A percentile compares a stretch with the other conserved stretches of the same genome.
These are phyloP conservation scores for Evansstolkia leycettana DNA, from an alignment of 495 filamentous ascomycete species.

Conservation along the genomic window DNA sequence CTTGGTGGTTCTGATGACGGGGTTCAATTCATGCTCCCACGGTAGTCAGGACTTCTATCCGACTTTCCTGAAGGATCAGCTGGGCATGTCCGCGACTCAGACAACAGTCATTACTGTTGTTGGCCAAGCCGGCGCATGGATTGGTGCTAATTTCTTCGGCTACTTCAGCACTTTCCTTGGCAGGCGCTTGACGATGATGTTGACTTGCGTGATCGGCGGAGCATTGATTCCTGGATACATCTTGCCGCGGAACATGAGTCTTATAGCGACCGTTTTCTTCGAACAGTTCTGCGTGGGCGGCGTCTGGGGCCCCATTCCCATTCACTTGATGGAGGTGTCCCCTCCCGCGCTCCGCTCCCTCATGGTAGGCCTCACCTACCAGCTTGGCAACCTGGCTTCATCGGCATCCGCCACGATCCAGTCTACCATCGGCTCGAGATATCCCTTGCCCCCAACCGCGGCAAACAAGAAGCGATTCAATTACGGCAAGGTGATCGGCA, in stretches of 20 bases:
- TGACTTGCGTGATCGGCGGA: slow-evolving; percentile 18
- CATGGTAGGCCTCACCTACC: slow-evolving; percentile 22
- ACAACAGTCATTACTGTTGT: slow-evolving; percentile 26
- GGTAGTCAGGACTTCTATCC: slow-evolving; percentile 35
- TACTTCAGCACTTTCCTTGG: slow-evolving; percentile 24
- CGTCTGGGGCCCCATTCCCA: slow-evolving; percentile 20
- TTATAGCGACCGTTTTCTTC: slow-evolving; percentile 22
- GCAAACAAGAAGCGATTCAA: slow-evolving; percentile 15
- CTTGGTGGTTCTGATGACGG: slow-evolving; percentile 30
- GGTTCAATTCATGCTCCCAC: slow-evolving; percentile 29
- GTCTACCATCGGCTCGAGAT: slow-evolving; percentile 22
- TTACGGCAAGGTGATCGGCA: slow-evolving; percentile 22
- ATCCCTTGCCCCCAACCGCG: slow-evolving; percentile 12
- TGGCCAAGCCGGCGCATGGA: slow-evolving; percentile 12
- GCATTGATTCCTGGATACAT: slow-evolving; percentile 21
- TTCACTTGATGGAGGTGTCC: slow-evolving; percentile 23
- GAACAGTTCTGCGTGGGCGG: slow-evolving; percentile 25
- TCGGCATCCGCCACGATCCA: slow-evolving; percentile 26
- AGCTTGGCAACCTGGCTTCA: slow-evolving; percentile 26
- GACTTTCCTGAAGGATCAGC: slow-evolving; percentile 26
- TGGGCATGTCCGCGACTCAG: slow-evolving; percentile 14
- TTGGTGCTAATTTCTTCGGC: slow-evolving; percentile 20
- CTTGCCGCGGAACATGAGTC: slow-evolving; percentile 13
- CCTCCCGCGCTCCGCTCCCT: slow-evolving; percentile 19
- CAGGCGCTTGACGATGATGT: slow-evolving; percentile 22